Base-by-base conservation (phyloP, 257 asterid genomes). In the Salvia miltiorrhiza region DNA sequence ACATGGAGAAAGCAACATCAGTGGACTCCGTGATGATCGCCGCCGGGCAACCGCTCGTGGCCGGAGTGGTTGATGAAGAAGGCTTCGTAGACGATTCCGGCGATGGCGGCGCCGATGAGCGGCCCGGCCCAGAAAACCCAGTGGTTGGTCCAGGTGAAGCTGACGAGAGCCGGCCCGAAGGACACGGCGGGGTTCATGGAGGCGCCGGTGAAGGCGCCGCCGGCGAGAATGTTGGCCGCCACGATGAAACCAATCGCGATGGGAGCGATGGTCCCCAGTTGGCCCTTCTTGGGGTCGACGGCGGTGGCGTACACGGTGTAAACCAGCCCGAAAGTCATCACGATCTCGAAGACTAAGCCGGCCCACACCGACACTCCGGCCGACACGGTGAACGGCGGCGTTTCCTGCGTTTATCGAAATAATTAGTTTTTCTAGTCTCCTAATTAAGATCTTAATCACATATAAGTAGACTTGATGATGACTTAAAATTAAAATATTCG, bases 111-210 rank as follows among this genome's bases (percentile, higher is more conserved):
- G 2, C 96, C 96, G 70, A 80, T 44, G 21, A 89, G 68, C 7
- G 96, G 96, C 2, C 96, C 96, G 28, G 86, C 92, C 94, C 96
- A 89, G 78, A 85, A 89, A 6, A 89, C 73, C 96, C 96, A 89
- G 55, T 89, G 96, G 78, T 78, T 5, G 6, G 70, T 41, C 94
- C 94, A 89, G 47, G 17, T 54, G 84, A 85, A 85, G 83, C 92
- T 80, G 3, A 83, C 71, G 70, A 89, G 16, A 20, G 93, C 86
- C 3, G 93, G 93, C 9, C 96, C 96, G 40, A 89, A 89, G 6
- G 96, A 75, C 1, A 89, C 93, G 0, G 96, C 96, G 0, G 96
- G 96, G 82, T 88, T 88, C 96, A 86, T 86, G n/a, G 94, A 86
- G 0, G 94, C 96, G 3, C 96, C 96, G 68, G 86, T 82, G 65